Percentiles rank a stretch among this genome's conserved stretches.
Evolutionary conservation across 2,329 filamentous ascomycete genomes (phyloP).

Genomic region (Xylaria digitata): DNA sequence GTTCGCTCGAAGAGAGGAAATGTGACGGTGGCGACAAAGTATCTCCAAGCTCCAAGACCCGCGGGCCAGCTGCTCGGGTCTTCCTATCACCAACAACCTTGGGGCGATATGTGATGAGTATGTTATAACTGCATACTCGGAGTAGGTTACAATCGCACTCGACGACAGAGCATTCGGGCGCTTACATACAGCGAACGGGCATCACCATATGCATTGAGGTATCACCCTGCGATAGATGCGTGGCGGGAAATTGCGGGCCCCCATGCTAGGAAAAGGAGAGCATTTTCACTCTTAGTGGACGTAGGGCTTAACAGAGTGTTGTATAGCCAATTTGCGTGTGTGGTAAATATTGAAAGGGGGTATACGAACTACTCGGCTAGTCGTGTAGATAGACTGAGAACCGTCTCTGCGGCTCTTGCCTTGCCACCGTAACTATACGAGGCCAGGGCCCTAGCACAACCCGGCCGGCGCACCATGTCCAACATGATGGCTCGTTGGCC

Average conservation of each 20-base stretch:
- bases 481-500: background rate
- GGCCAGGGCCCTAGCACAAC: conserved; percentile 14
- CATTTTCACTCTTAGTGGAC: conserved; percentile 4
- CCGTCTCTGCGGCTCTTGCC: conserved; percentile 20
- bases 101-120: conserved; percentile 1
- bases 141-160: background rate
- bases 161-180: conserved; percentile 1
- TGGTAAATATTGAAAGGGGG: background rate
- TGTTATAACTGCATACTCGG: conserved; percentile 10
- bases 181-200: conserved; percentile 10
- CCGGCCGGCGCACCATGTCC: background rate
- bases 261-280: conserved; percentile 25
- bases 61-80: conserved; percentile 21
- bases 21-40: conserved; percentile 26
- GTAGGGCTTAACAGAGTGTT: conserved; percentile 5
- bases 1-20: background rate
- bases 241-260: conserved; percentile 18
- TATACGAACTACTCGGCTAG: background rate
- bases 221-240: conserved; percentile 16
- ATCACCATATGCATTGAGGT: conserved; percentile 22
- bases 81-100: conserved; percentile 14
- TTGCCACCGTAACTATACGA: conserved; percentile 1
- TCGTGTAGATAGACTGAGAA: background rate
- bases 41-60: background rate
- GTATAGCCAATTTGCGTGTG: conserved; percentile 23